These are phyloP conservation scores for Cyberlindnera misumaiensis DNA, from an alignment of 805 yeast genomes.

Conservation along the genomic window DNA sequence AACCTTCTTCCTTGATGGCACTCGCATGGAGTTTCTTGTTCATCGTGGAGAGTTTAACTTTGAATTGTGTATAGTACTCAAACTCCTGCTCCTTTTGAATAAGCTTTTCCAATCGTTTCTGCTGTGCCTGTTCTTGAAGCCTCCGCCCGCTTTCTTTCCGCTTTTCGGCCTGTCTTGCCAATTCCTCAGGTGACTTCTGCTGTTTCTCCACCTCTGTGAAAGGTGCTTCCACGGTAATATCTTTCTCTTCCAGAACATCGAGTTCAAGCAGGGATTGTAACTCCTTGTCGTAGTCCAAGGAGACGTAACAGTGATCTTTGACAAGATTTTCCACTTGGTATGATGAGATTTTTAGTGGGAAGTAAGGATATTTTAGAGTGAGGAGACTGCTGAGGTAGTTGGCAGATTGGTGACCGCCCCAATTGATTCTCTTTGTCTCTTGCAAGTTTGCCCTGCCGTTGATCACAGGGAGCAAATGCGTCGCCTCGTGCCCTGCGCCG, in stretches of 20 bases:
- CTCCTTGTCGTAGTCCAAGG: conserved; percentile 61
- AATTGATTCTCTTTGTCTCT: conserved; percentile 74
- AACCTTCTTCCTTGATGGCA: conserved; percentile 63
- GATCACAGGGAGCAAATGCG: conserved; percentile 76
- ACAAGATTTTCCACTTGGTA: conserved; percentile 63
- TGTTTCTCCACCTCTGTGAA: conserved; percentile 56
- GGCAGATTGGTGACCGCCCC: conserved; percentile 81
- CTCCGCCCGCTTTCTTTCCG: conserved; percentile 81
- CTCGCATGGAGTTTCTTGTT: conserved; percentile 48
- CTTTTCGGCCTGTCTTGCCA: conserved; percentile 67
- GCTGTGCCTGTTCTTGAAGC: conserved; percentile 89
- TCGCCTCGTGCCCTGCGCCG: conserved; percentile 75
- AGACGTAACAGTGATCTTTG: conserved; percentile 72
- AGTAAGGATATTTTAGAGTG: conserved; percentile 82
- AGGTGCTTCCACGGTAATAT: conserved; percentile 79
- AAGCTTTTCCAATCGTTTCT: conserved; percentile 71
- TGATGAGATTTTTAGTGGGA: conserved; percentile 65
- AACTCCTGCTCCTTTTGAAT: conserved; percentile 76
- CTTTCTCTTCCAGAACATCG: conserved; percentile 59
- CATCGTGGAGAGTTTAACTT: conserved; percentile 42
- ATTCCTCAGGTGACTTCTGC: conserved; percentile 79
- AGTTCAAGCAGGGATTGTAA: conserved; percentile 48
- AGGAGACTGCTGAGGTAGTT: conserved; percentile 57
- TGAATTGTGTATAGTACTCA: conserved; percentile 58
- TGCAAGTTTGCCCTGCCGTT: conserved; percentile 58